phyloP scores from a whole-genome alignment of 1,284 basidiomycete species.

The Mycosarcoma mackinlayi region DNA sequence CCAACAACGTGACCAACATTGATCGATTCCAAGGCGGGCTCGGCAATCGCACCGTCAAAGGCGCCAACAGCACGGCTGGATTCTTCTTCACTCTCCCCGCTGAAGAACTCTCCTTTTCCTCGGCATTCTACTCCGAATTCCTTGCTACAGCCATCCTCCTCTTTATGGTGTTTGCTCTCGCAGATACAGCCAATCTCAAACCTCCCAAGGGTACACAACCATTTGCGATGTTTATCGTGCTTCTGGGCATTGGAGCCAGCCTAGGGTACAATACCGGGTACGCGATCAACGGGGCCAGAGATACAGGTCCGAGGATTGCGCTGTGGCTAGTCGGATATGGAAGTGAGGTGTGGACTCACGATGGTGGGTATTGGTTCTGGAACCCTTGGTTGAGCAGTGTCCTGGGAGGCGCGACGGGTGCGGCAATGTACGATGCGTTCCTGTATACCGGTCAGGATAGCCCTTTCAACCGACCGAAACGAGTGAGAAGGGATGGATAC shows the following conservation, averaged over 20 bases:
- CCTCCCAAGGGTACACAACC: conserved; percentile 73
- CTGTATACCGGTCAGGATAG: conserved; percentile 68
- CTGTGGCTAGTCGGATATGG: conserved; percentile 76
- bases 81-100: conserved; percentile 77
- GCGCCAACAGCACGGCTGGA: conserved; percentile 72
- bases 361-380: conserved; percentile 81
- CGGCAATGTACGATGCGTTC: conserved; percentile 66
- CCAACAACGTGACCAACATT: conserved; percentile 81
- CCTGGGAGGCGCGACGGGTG: conserved; percentile 65
- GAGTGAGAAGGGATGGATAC: not conserved
- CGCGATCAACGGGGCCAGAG: conserved; percentile 76
- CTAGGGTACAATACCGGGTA: conserved; percentile 76
- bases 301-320: conserved; percentile 75
- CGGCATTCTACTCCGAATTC: conserved; percentile 50
- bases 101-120: conserved; percentile 30
- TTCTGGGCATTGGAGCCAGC: conserved; percentile 73
- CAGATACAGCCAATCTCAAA: conserved; percentile 69
- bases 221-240: conserved; percentile 73
- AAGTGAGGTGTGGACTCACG: conserved; percentile 69
- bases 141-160: conserved; percentile 56
- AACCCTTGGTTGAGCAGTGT: conserved; percentile 70
- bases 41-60: conserved; percentile 74
- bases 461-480: conserved; percentile 53
- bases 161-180: conserved; percentile 52
- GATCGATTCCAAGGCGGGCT: conserved; percentile 76